These are phyloP conservation scores for Candida krabiensis DNA, from an alignment of 805 yeast genomes.

Conservation along the genomic window DNA sequence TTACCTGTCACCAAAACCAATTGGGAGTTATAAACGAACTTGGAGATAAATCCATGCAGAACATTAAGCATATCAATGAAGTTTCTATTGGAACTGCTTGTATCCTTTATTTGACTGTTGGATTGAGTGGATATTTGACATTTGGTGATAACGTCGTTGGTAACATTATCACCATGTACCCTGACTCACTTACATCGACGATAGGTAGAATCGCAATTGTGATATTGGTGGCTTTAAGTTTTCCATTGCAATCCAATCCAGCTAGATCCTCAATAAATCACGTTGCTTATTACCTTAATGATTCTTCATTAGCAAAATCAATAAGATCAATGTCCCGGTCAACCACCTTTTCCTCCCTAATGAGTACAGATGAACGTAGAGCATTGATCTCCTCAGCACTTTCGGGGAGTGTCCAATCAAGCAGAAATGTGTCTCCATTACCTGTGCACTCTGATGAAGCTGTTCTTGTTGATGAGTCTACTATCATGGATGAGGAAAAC, in stretches of 20 bases:
- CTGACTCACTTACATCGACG: slow-evolving; percentile 62
- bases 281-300: slow-evolving; percentile 53
- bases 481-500: slow-evolving; percentile 16
- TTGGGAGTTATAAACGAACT: slow-evolving; percentile 86
- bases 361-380: slow-evolving; percentile 17
- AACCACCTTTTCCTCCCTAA: slow-evolving; percentile 15
- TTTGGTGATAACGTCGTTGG: slow-evolving; percentile 81
- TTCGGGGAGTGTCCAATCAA: slow-evolving; percentile 4
- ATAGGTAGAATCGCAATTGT: slow-evolving; percentile 82
- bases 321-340: slow-evolving; percentile 23
- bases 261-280: slow-evolving; percentile 81
- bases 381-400: slow-evolving; percentile 12
- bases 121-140: slow-evolving; percentile 79
- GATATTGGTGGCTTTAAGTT: slow-evolving; percentile 76
- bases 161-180: slow-evolving; percentile 78
- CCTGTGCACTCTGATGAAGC: slow-evolving; percentile 4
- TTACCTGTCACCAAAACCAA: slow-evolving; percentile 95
- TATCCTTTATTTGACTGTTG: slow-evolving; percentile 65
- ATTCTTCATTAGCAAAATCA: slow-evolving; percentile 22
- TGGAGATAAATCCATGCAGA: slow-evolving; percentile 47
- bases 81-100: slow-evolving; percentile 62
- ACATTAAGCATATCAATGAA: slow-evolving; percentile 47
- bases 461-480: slow-evolving; percentile 17
- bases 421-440: slow-evolving; percentile 1
- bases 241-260: slow-evolving; percentile 89